Conservation (phyloP, 371 early-diverging fungal species). For the Encephalitozoon hellem region DNA sequence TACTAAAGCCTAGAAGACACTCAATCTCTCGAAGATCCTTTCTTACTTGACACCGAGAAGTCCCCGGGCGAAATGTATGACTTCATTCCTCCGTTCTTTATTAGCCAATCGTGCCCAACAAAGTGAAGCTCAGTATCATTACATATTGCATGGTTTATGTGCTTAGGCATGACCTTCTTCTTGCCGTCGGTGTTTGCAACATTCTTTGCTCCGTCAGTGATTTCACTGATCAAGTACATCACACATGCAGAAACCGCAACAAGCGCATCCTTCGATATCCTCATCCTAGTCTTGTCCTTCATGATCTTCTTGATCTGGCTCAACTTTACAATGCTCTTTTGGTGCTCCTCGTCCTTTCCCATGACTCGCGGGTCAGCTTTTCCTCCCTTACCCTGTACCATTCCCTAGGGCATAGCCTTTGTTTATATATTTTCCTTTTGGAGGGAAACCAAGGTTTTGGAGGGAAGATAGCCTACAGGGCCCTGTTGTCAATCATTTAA, state of each 20-base stretch:
- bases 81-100: conserved; percentile 56
- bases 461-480: neutral
- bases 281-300: conserved; percentile 54
- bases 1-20: neutral
- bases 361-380: conserved; percentile 59
- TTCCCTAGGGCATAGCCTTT: conserved; percentile 21
- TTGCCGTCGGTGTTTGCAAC: conserved; percentile 58
- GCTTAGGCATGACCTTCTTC: conserved; percentile 61
- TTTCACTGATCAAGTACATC: conserved; percentile 57
- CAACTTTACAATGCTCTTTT: conserved; percentile 48
- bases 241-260: conserved; percentile 51
- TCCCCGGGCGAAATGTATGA: neutral
- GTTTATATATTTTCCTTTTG: conserved; percentile 46
- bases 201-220: conserved; percentile 58
- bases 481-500: neutral
- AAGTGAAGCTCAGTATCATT: conserved; percentile 58
- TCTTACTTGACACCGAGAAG: conserved; percentile 2
- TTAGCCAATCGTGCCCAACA: conserved; percentile 55
- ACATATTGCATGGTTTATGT: conserved; percentile 56
- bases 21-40: neutral
- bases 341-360: conserved; percentile 40
- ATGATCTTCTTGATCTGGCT: conserved; percentile 59
- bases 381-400: conserved; percentile 55
- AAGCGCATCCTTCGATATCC: conserved; percentile 57
- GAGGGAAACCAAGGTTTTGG: conserved; percentile 33